Evolutionary conservation across 163 green algal species (phyloP).

Genomic region (Chloromonas sp.): DNA sequence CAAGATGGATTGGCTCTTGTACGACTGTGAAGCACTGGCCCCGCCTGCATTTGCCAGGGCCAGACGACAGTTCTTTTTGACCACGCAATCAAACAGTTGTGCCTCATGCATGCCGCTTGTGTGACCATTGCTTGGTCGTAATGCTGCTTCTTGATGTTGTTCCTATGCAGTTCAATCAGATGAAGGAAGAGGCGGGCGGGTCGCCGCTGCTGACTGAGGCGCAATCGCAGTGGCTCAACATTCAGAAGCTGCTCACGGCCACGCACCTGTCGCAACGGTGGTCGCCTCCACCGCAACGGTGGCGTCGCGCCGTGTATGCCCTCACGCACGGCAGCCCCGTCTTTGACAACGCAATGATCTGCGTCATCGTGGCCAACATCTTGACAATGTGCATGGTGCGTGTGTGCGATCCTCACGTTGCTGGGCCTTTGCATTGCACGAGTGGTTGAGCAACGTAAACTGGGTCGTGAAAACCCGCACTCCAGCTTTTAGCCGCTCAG

Average conservation of each 20-base stretch:
- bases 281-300: background rate
- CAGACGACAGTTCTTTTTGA: too few relatives aligned
- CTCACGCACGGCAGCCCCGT: slow-evolving; percentile 33
- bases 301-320: background rate
- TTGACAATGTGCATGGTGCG: slow-evolving; percentile 42
- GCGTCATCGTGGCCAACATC: slow-evolving; percentile 57
- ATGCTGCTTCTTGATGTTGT: background rate
- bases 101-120: background rate
- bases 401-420: slow-evolving; percentile 18
- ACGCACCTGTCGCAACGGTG: slow-evolving; percentile 17
- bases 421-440: too few relatives aligned
- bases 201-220: slow-evolving; percentile 46
- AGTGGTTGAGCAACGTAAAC: too few relatives aligned
- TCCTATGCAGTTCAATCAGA: slow-evolving; percentile 47
- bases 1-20: too few relatives aligned
- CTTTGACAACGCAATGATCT: slow-evolving; percentile 58
- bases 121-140: background rate
- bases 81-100: too few relatives aligned
- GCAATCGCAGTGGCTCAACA: slow-evolving; percentile 56
- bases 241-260: slow-evolving; percentile 42
- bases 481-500: too few relatives aligned
- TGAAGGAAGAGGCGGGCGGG: slow-evolving; percentile 47
- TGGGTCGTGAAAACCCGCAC: too few relatives aligned
- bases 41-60: too few relatives aligned
- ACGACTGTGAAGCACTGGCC: too few relatives aligned